These are phyloP conservation scores for Cyclotella choctawhatcheeana DNA, from an alignment of 108 stramenopile species.

Conservation along the genomic window DNA sequence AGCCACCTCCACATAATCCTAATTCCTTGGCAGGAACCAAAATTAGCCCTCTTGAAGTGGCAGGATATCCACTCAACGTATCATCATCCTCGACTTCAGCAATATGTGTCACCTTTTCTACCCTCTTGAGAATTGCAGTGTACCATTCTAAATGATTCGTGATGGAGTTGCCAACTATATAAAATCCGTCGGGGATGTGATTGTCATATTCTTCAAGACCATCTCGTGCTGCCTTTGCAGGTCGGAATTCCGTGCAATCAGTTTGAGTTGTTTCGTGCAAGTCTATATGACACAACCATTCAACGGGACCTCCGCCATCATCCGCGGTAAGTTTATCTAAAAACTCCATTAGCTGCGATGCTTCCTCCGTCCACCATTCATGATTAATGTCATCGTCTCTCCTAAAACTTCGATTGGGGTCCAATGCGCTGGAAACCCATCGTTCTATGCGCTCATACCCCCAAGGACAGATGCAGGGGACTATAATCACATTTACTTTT, in stretches of 20 bases:
- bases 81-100: slow-evolving; percentile 21
- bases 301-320: slow-evolving; percentile 13
- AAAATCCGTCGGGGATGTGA: slow-evolving; percentile 65
- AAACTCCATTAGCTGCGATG: slow-evolving; percentile 16
- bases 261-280: slow-evolving; percentile 86
- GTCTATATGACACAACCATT: slow-evolving; percentile 65
- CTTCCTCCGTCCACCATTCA: slow-evolving; percentile 28
- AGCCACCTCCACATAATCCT: slow-evolving; percentile 50
- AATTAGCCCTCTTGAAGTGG: slow-evolving; percentile 11
- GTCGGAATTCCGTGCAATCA: slow-evolving; percentile 73
- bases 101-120: slow-evolving; percentile 55
- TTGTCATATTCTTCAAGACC: slow-evolving; percentile 42
- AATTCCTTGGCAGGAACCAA: slow-evolving; percentile 3
- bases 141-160: slow-evolving; percentile 29
- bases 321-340: slow-evolving; percentile 9
- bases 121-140: slow-evolving; percentile 32
- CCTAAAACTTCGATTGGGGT: slow-evolving; percentile 72
- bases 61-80: slow-evolving; percentile 16
- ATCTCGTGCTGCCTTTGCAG: slow-evolving; percentile 65
- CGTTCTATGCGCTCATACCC: slow-evolving; percentile 43
- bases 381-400: background rate
- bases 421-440: slow-evolving; percentile 51
- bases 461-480: slow-evolving; percentile 29
- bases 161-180: slow-evolving; percentile 43
- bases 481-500: slow-evolving; percentile 50